Percentiles rank a stretch among this genome's conserved stretches.
Conservation (phyloP, 768 basidiomycete genomes). For the Leucocoprinus leucothites region DNA sequence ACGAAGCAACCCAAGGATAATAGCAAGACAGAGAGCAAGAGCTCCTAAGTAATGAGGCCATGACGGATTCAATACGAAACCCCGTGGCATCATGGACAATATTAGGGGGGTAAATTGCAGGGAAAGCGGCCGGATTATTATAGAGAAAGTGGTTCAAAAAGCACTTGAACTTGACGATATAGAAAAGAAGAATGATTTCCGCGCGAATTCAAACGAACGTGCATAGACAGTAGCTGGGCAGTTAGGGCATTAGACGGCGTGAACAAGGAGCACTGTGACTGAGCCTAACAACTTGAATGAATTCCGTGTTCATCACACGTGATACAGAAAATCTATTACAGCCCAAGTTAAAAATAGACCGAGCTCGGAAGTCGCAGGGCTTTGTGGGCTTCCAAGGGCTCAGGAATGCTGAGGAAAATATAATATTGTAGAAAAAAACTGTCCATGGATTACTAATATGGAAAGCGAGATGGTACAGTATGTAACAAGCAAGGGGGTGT, state of each 20-base stretch:
- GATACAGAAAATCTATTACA: background rate
- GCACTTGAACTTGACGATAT: background rate
- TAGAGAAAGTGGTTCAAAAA: background rate
- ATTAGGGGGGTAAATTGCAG: conserved; percentile 12
- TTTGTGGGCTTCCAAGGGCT: no score
- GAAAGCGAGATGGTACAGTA: background rate
- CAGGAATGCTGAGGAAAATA: no score
- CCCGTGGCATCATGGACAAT: conserved; percentile 17
- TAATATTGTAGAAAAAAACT: background rate
- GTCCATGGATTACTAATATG: background rate
- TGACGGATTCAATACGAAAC: conserved; percentile 35
- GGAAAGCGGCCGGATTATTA: background rate
- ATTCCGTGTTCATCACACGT: background rate
- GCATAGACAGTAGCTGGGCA: background rate
- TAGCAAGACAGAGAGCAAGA: conserved; percentile 33
- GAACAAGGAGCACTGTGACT: background rate
- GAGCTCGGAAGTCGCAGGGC: no score
- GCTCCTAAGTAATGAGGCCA: conserved; percentile 51
- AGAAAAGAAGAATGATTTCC: background rate
- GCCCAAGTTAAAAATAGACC: no score
- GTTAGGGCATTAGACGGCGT: conserved; percentile 3
- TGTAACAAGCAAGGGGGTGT: background rate
- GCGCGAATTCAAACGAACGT: conserved; percentile 1
- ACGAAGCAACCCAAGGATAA: conserved; percentile 42
- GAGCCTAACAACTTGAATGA: background rate